A percentile compares a stretch with the other conserved stretches of the same genome.
Conservation (phyloP, 805 yeast genomes). For the Torulaspora maleeae region DNA sequence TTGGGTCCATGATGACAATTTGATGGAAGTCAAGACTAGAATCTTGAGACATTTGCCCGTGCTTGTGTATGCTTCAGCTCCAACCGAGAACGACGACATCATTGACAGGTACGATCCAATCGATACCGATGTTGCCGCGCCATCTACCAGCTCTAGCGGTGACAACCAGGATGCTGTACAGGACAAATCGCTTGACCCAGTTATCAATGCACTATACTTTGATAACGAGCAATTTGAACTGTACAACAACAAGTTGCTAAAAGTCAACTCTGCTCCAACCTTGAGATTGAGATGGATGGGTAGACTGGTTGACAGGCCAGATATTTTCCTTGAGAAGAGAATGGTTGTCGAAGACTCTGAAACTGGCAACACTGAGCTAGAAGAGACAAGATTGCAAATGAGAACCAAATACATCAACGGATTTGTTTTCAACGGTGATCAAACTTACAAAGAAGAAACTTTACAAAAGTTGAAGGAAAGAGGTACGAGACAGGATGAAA, state of each 20-base stretch:
- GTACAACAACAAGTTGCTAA: constrained; percentile 77
- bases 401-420: constrained; percentile 80
- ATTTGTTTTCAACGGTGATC: constrained; percentile 53
- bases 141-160: constrained; percentile 40
- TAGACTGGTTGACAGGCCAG: constrained; percentile 67
- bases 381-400: constrained; percentile 61
- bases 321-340: constrained; percentile 76
- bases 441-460: constrained; percentile 45
- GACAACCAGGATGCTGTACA: constrained; percentile 45
- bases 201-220: constrained; percentile 79
- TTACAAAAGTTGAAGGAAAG: constrained; percentile 59
- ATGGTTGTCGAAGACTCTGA: constrained; percentile 50
- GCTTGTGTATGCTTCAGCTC: constrained; percentile 56
- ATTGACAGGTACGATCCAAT: constrained; percentile 25
- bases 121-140: constrained; percentile 25
- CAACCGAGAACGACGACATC: constrained; percentile 34
- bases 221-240: constrained; percentile 79
- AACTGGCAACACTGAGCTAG: constrained; percentile 46
- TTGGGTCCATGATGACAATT: constrained; percentile 95
- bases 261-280: constrained; percentile 64
- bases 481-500: constrained; percentile 48
- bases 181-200: constrained; percentile 61
- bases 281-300: constrained; percentile 91
- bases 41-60: constrained; percentile 92
- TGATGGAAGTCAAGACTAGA: constrained; percentile 97